phyloP scores from a whole-genome alignment of 108 stramenopile genomes.

The Craspedostauros australis region DNA sequence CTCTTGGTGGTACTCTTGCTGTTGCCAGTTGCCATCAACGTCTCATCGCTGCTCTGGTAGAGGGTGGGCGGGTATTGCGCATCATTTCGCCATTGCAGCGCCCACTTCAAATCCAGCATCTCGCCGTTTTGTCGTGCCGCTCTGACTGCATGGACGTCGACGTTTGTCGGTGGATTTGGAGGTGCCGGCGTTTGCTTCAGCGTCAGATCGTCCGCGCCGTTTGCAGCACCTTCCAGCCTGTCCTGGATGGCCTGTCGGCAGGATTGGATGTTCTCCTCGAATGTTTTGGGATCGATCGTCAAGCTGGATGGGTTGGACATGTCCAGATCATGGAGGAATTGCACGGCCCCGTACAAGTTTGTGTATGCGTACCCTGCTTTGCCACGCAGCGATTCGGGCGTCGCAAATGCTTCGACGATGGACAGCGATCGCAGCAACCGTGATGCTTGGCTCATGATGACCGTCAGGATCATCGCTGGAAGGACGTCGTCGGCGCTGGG shows the following conservation, averaged over 20 bases:
- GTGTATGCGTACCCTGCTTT: slow-evolving; percentile 85
- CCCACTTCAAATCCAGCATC: slow-evolving; percentile 65
- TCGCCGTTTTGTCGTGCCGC: slow-evolving; percentile 54
- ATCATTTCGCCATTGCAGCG: slow-evolving; percentile 26
- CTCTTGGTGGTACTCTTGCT: slow-evolving; percentile 14
- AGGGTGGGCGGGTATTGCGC: neutral
- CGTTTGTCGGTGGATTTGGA: slow-evolving; percentile 1
- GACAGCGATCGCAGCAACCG: slow-evolving; percentile 36
- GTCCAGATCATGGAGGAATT: slow-evolving; percentile 72
- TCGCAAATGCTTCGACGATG: slow-evolving; percentile 63
- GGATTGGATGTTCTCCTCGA: no score
- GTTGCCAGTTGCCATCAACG: no score
- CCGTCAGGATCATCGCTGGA: slow-evolving; percentile 70
- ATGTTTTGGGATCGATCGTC: neutral
- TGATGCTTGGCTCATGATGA: slow-evolving; percentile 46
- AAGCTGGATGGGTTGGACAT: slow-evolving; percentile 5
- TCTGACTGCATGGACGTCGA: slow-evolving; percentile 51
- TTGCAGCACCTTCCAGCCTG: no score
- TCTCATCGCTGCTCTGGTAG: neutral
- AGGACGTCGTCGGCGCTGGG: slow-evolving; percentile 81
- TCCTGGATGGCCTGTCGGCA: no score
- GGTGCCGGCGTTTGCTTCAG: no score
- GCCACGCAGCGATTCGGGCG: slow-evolving; percentile 51
- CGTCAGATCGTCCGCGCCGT: no score
- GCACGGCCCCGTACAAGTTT: slow-evolving; percentile 76